phyloP scores from a whole-genome alignment of 345 rosid genomes.

The Salix koriyanagi region DNA sequence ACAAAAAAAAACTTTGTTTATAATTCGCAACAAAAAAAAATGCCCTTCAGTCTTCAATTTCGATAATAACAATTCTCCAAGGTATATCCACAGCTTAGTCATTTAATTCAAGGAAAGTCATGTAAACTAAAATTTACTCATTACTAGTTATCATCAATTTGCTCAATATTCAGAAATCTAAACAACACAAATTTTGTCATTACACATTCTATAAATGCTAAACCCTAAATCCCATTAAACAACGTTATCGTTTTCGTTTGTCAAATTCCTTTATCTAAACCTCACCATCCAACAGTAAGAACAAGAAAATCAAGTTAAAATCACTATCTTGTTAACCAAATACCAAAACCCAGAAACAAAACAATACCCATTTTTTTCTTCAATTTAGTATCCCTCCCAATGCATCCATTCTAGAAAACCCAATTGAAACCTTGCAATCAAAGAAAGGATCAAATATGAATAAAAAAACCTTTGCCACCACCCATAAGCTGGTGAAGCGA shows the following conservation, averaged over 20 bases:
- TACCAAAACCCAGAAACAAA: not conserved
- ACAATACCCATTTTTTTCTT: not conserved
- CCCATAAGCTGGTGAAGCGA: conserved; percentile 44
- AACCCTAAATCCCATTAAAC: not conserved
- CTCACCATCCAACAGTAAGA: not conserved
- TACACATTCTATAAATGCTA: not conserved
- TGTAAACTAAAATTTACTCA: no score
- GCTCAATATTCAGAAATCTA: not conserved
- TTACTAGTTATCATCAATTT: not conserved
- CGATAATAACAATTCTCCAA: no score
- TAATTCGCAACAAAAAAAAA: no score
- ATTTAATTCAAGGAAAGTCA: no score
- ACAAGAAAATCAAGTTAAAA: not conserved
- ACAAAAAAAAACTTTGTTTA: no score
- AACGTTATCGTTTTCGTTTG: not conserved
- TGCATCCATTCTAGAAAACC: not conserved
- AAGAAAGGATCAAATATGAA: not conserved
- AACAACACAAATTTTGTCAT: not conserved
- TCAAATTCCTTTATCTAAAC: not conserved
- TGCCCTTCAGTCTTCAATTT: no score
- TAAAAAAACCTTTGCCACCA: conserved; percentile 33
- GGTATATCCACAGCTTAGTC: no score
- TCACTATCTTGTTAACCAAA: not conserved
- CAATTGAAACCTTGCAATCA: not conserved
- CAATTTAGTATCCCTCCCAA: no score